Conservation (phyloP, 352 stramenopile species). For the Pythium dissotocum region DNA sequence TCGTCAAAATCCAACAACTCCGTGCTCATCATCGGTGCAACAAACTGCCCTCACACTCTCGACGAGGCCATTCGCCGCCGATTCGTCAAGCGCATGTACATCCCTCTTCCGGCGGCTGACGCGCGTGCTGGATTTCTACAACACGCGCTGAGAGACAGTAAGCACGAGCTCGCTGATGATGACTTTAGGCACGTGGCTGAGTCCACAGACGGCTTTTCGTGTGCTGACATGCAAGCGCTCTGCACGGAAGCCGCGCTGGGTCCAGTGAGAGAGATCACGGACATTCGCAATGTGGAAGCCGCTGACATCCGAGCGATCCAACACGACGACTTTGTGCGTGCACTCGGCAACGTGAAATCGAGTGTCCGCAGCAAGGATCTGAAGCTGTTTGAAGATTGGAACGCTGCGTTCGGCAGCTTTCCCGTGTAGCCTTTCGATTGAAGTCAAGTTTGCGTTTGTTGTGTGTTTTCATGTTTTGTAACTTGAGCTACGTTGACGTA, state of each 20-base stretch:
- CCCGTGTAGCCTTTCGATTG: neutral
- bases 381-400: slow-evolving; percentile 7
- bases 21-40: neutral
- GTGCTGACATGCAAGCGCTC: neutral
- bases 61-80: neutral
- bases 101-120: neutral
- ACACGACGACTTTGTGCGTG: neutral
- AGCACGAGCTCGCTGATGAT: neutral
- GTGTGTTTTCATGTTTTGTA: too few species aligned
- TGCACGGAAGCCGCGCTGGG: neutral
- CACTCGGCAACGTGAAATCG: neutral
- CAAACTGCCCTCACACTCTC: slow-evolving; percentile 1
- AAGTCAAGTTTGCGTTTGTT: too few species aligned
- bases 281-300: neutral
- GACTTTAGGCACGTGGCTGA: neutral
- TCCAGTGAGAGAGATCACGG: neutral
- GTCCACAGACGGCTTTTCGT: neutral
- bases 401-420: slow-evolving; percentile 6
- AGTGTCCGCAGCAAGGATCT: slow-evolving; percentile 1
- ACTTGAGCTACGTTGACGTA: too few species aligned
- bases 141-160: neutral
- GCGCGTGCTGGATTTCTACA: neutral
- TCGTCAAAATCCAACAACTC: neutral
- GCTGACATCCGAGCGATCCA: neutral
- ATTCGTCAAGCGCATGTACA: slow-evolving; percentile 2